These are phyloP conservation scores for Murraya paniculata DNA, from an alignment of 345 rosid genomes.

Conservation along the genomic window DNA sequence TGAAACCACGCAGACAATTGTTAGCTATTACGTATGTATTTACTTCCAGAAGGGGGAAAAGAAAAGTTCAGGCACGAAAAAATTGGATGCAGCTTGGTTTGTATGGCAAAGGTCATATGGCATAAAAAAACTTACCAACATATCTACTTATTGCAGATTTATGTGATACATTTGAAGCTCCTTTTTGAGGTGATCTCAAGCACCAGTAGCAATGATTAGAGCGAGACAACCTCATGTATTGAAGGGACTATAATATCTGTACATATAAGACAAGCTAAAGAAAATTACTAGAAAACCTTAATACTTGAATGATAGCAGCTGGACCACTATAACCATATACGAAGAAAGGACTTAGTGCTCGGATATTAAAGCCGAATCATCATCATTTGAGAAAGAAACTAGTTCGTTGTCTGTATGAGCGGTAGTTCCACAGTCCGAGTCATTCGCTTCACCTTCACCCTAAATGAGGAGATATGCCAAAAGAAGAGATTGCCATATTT, in stretches of 20 bases:
- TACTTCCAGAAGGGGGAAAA: too few relatives aligned
- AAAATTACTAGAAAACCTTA: constrained; percentile 22
- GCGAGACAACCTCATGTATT: constrained; percentile 29
- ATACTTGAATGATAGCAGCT: constrained; percentile 15
- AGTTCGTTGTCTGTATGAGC: constrained; percentile 35
- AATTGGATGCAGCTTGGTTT: neutral
- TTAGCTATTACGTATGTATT: neutral
- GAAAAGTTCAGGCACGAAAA: neutral
- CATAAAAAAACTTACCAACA: constrained; percentile 5
- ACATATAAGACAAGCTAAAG: constrained; percentile 32
- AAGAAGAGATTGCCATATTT: neutral
- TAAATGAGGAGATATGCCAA: constrained; percentile 11
- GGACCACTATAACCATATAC: constrained; percentile 1
- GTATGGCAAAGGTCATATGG: neutral
- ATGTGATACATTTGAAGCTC: constrained; percentile 20
- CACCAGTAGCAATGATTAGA: constrained; percentile 3
- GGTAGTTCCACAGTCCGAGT: constrained; percentile 38
- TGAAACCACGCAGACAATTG: neutral
- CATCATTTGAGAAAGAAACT: constrained; percentile 44
- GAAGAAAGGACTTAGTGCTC: constrained; percentile 21
- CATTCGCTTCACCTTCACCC: constrained; percentile 54
- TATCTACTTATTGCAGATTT: constrained; percentile 14
- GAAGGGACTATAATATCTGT: constrained; percentile 43
- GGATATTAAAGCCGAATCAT: constrained; percentile 35
- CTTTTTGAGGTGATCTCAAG: constrained; percentile 14